Evolutionary conservation across 192 early-diverging fungal species (phyloP).

Genomic region (Backusella parvicylindrica): DNA sequence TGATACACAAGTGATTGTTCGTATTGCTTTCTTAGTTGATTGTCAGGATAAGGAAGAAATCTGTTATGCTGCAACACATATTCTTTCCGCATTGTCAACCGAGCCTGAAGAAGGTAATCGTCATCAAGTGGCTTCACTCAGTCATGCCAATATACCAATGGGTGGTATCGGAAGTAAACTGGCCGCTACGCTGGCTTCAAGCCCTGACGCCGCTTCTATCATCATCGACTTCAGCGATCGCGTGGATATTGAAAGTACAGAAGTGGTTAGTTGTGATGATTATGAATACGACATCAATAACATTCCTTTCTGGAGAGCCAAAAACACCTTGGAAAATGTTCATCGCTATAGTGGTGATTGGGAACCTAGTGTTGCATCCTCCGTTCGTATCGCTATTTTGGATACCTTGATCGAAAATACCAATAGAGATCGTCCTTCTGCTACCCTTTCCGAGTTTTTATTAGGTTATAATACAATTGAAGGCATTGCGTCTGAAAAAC

Average conservation of each 20-base stretch:
- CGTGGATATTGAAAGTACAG: constrained; percentile 63
- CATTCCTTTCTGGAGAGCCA: constrained; percentile 36
- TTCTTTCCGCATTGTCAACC: constrained; percentile 63
- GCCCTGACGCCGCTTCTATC: constrained; percentile 65
- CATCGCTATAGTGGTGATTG: background rate
- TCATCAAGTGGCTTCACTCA: constrained; percentile 21
- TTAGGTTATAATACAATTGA: constrained; percentile 72
- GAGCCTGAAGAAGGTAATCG: constrained; percentile 68
- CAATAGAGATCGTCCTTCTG: constrained; percentile 44
- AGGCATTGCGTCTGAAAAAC: constrained; percentile 34
- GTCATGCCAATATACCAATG: constrained; percentile 40
- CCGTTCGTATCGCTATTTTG: constrained; percentile 79
- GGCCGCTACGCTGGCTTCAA: constrained; percentile 63
- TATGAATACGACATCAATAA: constrained; percentile 34
- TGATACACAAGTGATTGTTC: constrained; percentile 61
- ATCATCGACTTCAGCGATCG: constrained; percentile 74
- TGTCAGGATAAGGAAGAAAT: constrained; percentile 68
- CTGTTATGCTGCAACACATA: constrained; percentile 64
- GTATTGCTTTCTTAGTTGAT: constrained; percentile 70
- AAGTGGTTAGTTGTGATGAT: constrained; percentile 22
- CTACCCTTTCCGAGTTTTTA: constrained; percentile 86
- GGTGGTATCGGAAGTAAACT: constrained; percentile 66
- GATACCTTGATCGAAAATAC: constrained; percentile 83
- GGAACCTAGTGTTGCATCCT: background rate
- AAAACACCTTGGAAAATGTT: constrained; percentile 28